Evolutionary conservation across 192 early-diverging fungal genomes (phyloP).

Genomic region (Backusella westeae): DNA sequence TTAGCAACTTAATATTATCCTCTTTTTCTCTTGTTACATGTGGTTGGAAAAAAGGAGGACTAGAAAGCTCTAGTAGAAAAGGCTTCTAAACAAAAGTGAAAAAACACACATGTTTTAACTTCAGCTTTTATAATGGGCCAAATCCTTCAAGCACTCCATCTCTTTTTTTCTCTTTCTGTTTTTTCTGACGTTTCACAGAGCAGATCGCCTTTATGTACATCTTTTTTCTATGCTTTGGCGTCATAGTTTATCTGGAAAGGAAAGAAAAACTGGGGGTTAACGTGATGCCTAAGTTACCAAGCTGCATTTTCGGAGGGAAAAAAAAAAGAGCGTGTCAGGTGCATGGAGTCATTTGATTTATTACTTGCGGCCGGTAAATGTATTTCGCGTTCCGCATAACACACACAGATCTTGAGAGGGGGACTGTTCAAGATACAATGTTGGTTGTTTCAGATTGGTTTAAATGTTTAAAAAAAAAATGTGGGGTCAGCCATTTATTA

Average conservation of each 20-base stretch:
- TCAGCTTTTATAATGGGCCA: not conserved
- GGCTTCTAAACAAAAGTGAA: not conserved
- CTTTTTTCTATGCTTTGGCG: not conserved
- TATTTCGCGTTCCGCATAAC: conserved; percentile 4
- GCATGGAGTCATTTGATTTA: not conserved
- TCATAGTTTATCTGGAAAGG: not conserved
- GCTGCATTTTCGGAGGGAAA: not conserved
- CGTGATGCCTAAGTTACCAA: not conserved
- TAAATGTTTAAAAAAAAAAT: conserved; percentile 2
- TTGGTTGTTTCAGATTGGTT: conserved; percentile 3
- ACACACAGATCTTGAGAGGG: not conserved
- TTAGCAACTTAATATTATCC: not conserved
- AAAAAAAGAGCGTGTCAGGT: not conserved
- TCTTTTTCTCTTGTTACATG: not conserved
- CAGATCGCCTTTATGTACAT: not conserved
- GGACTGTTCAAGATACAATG: not conserved
- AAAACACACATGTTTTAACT: not conserved
- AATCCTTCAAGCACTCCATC: not conserved
- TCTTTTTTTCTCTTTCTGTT: not conserved
- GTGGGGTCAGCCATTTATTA: conserved; percentile 9
- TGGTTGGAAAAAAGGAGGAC: not conserved
- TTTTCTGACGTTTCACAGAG: not conserved
- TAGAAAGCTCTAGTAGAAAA: not conserved
- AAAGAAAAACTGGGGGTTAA: not conserved
- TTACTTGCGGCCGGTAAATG: not conserved